phyloP scores from a whole-genome alignment of 495 filamentous ascomycete species.

The Friedmanniomyces endolithicus region DNA sequence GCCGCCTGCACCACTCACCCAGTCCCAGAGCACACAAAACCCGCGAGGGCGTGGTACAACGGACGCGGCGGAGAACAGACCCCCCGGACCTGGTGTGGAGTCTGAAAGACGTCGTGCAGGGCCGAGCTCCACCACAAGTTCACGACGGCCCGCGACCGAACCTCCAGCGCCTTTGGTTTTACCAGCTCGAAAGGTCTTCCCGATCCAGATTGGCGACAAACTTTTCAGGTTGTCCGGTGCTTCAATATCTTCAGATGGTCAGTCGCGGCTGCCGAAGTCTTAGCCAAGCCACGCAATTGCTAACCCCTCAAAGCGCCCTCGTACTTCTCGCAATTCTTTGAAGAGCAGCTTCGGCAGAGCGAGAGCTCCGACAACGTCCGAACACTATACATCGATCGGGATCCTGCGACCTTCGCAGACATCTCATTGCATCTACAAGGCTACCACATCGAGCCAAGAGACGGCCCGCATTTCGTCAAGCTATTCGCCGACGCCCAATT shows the following conservation, averaged over 20 bases:
- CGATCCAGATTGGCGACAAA: conserved; percentile 87
- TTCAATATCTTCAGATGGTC: conserved; percentile 89
- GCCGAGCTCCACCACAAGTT: not conserved
- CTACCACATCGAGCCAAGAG: conserved; percentile 74
- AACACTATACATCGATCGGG: conserved; percentile 90
- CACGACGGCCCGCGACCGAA: conserved; percentile 1
- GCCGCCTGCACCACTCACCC: not conserved
- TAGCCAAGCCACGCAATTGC: not conserved
- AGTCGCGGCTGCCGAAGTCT: conserved; percentile 30
- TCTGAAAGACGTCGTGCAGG: not conserved
- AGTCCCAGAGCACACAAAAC: not conserved
- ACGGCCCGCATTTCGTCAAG: conserved; percentile 76
- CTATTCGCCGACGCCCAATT: conserved; percentile 94
- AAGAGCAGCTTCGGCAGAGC: conserved; percentile 57
- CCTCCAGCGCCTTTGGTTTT: conserved; percentile 21
- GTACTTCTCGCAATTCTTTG: conserved; percentile 93
- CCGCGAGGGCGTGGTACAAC: not conserved
- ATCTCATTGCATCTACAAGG: conserved; percentile 89
- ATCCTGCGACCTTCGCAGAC: conserved; percentile 78
- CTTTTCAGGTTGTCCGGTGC: conserved; percentile 90
- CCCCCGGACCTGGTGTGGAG: not conserved
- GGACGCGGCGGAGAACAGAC: not conserved
- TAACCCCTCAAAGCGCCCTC: conserved; percentile 67
- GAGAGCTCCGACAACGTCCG: conserved; percentile 44
- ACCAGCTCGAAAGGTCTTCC: conserved; percentile 61